Base-by-base conservation (phyloP, 1,284 basidiomycete species). In the Leccinum fuscescens region DNA sequence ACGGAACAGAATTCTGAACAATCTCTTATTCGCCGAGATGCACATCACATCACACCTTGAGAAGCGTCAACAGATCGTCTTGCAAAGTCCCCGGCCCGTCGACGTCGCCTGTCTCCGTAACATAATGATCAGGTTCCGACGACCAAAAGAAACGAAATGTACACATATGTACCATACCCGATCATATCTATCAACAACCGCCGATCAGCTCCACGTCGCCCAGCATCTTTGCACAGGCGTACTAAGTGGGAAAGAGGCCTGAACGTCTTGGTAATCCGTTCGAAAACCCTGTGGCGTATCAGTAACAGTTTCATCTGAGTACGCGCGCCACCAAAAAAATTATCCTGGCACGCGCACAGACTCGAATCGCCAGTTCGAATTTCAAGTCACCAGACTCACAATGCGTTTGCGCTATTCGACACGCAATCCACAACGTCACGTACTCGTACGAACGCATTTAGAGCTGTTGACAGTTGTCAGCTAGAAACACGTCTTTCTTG, bases 401-500 rank as follows among this genome's bases (percentile, higher is more conserved):
- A 27, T 27, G 27, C 0, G 27, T 27, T 27, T 27, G 27, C 27
- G 27, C 27, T 27, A 27, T 27, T 27, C 27, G 27, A 27, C 27
- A 27, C 27, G 6, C 27, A 27, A 27, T 27, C 27, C 27, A 27
- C 27, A 27, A 27, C 27, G 6, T 27, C 27, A 27, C 6, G 6
- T 27, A 73, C 65, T 95, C 90, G 71, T 96, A 96, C 1, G 95
- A 83, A 70, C 94, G 93, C 1, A 92, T 95, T 69, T 93, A 94
- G 1, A 97, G 81, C 91, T 94, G 60, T n/a, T 20, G 37, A 22
- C 29, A 14, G 7, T 22, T 7, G 39, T 64, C 52, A 22, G 27
- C 27, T 29, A 1, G 17, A 44, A 37, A 15, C 14, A 37, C 14
- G 14, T 15, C 35, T 37, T 37, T 37, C 35, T 37, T 14, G 35